A percentile compares a stretch with the other conserved stretches of the same genome.
Evolutionary conservation across 2,329 filamentous ascomycete species (phyloP).

Genomic region (Davidsoniella eucalypti): DNA sequence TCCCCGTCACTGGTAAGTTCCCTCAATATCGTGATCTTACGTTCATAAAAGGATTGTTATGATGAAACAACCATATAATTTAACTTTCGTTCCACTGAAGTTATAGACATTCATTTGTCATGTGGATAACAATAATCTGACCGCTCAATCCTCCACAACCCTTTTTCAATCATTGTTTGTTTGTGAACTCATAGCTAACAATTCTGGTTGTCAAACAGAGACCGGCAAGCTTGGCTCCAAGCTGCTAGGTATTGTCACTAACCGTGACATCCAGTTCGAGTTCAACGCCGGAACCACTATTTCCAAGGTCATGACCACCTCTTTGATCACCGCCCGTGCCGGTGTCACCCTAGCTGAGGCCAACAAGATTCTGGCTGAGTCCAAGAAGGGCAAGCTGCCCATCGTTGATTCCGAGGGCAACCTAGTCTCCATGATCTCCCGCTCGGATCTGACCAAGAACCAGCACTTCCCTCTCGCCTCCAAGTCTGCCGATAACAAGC

Average conservation of each 20-base stretch:
- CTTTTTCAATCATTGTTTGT: neutral
- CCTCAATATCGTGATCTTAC: neutral
- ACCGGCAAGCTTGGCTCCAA: slow-evolving; percentile 85
- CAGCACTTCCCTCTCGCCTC: slow-evolving; percentile 91
- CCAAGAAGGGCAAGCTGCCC: slow-evolving; percentile 96
- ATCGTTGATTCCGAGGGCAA: slow-evolving; percentile 75
- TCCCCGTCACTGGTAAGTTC: slow-evolving; percentile 88
- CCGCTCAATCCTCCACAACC: slow-evolving; percentile 18
- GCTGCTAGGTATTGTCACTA: slow-evolving; percentile 92
- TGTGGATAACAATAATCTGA: slow-evolving; percentile 45
- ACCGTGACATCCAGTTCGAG: slow-evolving; percentile 96
- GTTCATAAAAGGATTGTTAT: slow-evolving; percentile 21
- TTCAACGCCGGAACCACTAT: slow-evolving; percentile 55
- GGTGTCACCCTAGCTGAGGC: slow-evolving; percentile 77
- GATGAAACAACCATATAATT: slow-evolving; percentile 67
- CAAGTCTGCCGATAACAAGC: slow-evolving; percentile 92
- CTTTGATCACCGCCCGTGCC: slow-evolving; percentile 72
- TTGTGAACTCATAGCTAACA: slow-evolving; percentile 5
- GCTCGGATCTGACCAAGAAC: slow-evolving; percentile 97
- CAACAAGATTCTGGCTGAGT: slow-evolving; percentile 82
- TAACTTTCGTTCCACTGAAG: slow-evolving; percentile 99
- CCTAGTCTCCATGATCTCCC: slow-evolving; percentile 78
- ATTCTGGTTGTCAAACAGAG: slow-evolving; percentile 36
- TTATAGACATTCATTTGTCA: slow-evolving; percentile 53
- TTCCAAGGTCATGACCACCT: slow-evolving; percentile 84